These are phyloP conservation scores for Cercospora citrullina DNA, from an alignment of 2,329 filamentous ascomycete genomes.

Conservation along the genomic window DNA sequence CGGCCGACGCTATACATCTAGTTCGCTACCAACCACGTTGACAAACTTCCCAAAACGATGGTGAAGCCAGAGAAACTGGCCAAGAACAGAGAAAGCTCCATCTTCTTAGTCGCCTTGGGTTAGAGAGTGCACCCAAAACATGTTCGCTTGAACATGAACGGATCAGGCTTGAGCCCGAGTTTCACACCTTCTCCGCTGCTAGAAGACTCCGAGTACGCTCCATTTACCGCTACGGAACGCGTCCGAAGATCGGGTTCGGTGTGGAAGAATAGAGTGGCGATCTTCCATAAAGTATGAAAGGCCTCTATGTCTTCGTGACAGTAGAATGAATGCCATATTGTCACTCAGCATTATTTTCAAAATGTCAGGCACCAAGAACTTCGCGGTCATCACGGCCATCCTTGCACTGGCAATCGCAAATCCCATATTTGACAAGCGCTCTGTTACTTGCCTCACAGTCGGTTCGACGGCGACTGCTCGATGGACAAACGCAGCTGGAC, in stretches of 20 bases:
- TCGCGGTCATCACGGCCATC: background rate
- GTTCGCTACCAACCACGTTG: background rate
- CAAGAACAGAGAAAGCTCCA: background rate
- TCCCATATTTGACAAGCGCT: constrained; percentile 12
- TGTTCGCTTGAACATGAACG: background rate
- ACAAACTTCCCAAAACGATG: background rate
- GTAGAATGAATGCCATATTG: too few species aligned
- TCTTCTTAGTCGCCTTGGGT: background rate
- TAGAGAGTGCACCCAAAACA: too few species aligned
- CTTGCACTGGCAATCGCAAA: constrained; percentile 7
- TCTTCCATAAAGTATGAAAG: background rate
- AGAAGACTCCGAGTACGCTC: background rate
- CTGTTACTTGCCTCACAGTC: constrained; percentile 42
- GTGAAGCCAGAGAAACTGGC: background rate
- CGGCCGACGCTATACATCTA: background rate
- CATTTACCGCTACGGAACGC: background rate
- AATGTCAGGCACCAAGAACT: background rate
- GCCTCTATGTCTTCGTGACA: too few species aligned
- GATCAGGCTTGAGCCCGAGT: too few species aligned
- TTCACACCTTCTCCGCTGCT: background rate
- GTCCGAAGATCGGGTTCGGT: background rate
- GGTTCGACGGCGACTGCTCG: constrained; percentile 48
- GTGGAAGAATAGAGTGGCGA: background rate
- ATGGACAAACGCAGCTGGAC: constrained; percentile 49
- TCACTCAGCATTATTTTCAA: background rate